Conservation (phyloP, 2,329 filamentous ascomycete species). For the Phaeophleospora eucalypticola region DNA sequence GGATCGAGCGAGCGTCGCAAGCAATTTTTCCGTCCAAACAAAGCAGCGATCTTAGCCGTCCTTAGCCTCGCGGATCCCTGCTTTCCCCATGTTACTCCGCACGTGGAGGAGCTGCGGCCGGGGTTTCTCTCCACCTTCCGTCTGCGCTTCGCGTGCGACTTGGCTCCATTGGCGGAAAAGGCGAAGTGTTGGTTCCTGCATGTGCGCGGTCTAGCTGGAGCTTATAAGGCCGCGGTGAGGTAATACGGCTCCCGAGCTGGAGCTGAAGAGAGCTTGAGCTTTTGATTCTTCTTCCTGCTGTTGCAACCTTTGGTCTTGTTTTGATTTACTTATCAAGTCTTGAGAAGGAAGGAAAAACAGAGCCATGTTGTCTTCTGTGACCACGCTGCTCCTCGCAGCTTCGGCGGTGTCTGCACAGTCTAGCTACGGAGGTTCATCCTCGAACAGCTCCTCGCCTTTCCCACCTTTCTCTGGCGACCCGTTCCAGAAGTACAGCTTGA, state of each 20-base stretch:
- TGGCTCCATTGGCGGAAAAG: not conserved
- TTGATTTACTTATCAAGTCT: not conserved
- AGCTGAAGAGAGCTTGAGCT: not conserved
- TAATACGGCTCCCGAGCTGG: not conserved
- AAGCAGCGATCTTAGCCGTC: slow-evolving; percentile 12
- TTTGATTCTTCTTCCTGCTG: not conserved
- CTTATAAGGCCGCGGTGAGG: not conserved
- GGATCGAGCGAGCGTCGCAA: too few relatives aligned
- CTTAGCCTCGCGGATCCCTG: slow-evolving; percentile 4
- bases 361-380: slow-evolving; percentile 14
- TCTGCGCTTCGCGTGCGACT: not conserved
- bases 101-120: slow-evolving; percentile 8
- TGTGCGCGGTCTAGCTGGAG: not conserved
- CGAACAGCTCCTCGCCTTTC: slow-evolving; percentile 9
- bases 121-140: slow-evolving; percentile 6
- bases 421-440: slow-evolving; percentile 8
- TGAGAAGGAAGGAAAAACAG: slow-evolving; percentile 1
- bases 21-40: not conserved
- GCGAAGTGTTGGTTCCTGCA: slow-evolving; percentile 6
- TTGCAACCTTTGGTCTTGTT: not conserved
- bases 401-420: slow-evolving; percentile 20
- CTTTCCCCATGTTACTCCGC: slow-evolving; percentile 3
- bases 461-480: slow-evolving; percentile 29
- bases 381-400: slow-evolving; percentile 23
- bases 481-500: slow-evolving; percentile 26